Percentiles rank a stretch among this genome's conserved stretches.
phyloP scores from a whole-genome alignment of 2,329 filamentous ascomycete genomes.

The Aspergillus japonicus region DNA sequence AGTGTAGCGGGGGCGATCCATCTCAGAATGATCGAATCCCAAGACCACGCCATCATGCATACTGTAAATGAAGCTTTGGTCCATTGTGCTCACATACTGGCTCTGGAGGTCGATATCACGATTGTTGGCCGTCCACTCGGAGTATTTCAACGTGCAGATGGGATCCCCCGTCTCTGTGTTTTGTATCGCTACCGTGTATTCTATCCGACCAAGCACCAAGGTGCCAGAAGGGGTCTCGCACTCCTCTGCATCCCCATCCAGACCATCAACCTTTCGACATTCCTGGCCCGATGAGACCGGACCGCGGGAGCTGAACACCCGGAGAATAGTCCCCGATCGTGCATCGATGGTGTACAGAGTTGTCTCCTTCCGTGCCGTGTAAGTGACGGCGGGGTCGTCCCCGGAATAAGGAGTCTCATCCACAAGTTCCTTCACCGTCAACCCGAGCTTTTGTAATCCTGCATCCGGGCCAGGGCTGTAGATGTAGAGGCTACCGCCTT shows the following conservation, averaged over 20 bases:
- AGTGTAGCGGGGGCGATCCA: constrained; percentile 59
- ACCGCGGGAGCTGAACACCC: constrained; percentile 76
- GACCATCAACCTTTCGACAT: constrained; percentile 68
- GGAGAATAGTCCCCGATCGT: constrained; percentile 75
- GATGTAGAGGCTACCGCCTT: constrained; percentile 82
- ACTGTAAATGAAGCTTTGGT: constrained; percentile 85
- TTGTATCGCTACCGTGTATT: constrained; percentile 86
- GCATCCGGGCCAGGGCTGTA: constrained; percentile 66
- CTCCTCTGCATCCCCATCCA: constrained; percentile 64
- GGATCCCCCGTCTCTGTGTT: constrained; percentile 68
- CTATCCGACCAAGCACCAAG: constrained; percentile 78
- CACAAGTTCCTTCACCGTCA: constrained; percentile 72
- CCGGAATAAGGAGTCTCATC: constrained; percentile 77
- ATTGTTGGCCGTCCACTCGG: constrained; percentile 93
- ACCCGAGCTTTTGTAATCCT: constrained; percentile 48
- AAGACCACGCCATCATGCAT: constrained; percentile 81
- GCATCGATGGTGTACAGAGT: constrained; percentile 88
- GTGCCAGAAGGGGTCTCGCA: constrained; percentile 73
- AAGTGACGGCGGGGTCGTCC: constrained; percentile 74
- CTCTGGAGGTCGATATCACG: constrained; percentile 82
- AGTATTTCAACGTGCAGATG: constrained; percentile 87
- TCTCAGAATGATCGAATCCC: constrained; percentile 68
- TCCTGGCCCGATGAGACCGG: constrained; percentile 69
- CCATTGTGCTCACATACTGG: constrained; percentile 77
- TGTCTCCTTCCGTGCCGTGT: constrained; percentile 88